Percentiles rank a stretch among this genome's conserved stretches.
Evolutionary conservation across 2,329 filamentous ascomycete species (phyloP).

Genomic region (Pseudogymnoascus sp.): DNA sequence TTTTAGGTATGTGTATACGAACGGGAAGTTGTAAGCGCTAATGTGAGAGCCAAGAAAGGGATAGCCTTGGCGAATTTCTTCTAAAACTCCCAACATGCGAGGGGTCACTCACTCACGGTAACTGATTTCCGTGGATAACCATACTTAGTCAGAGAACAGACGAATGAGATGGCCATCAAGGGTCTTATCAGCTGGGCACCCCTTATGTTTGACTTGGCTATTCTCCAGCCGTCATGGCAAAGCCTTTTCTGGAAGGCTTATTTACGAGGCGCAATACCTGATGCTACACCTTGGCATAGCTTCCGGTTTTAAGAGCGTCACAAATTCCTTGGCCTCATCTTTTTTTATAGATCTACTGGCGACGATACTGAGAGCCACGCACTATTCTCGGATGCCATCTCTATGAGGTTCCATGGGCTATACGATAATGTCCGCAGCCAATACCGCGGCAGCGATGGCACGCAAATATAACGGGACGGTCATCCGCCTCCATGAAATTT

Average conservation of each 20-base stretch:
- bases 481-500: neutral
- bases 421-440: neutral
- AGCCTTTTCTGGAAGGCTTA: neutral
- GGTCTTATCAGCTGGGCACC: neutral
- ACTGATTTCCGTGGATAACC: neutral
- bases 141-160: neutral
- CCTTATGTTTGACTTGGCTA: slow-evolving; percentile 1
- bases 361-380: neutral
- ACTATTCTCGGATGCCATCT: neutral
- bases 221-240: neutral
- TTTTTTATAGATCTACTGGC: slow-evolving; percentile 1
- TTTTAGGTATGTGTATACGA: neutral
- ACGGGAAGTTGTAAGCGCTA: neutral
- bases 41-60: slow-evolving; percentile 3
- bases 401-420: neutral
- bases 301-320: neutral
- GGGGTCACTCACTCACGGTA: neutral
- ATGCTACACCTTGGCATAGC: slow-evolving; percentile 2
- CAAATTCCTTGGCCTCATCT: neutral
- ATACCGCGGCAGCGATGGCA: neutral
- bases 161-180: neutral
- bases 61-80: neutral
- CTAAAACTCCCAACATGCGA: neutral
- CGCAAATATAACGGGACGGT: neutral
- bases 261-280: neutral